Base-by-base conservation (phyloP, 345 rosid species). In the Eucalyptus melliodora region DNA sequence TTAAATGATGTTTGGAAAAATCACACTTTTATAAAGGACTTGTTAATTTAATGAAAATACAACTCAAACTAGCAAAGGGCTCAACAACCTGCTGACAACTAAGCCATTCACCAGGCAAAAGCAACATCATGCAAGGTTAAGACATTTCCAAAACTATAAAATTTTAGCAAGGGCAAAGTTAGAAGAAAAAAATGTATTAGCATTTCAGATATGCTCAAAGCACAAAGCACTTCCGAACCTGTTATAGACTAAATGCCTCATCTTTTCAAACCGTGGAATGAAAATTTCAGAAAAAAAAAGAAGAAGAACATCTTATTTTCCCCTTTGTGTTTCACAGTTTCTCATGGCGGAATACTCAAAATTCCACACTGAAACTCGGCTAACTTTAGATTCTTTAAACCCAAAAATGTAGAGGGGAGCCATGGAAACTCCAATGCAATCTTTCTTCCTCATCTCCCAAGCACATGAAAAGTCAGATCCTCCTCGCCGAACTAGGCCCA, bases 191-290 rank as follows among this genome's bases (percentile, higher is more conserved):
- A 60, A 60, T 27, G 7, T 60, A 60, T 12, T 6, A 60, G 1
- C 34, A 12, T 27, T 27, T 12, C 8, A 3, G 4, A 27, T 12
- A 27, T 27, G 69, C 69, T 27, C 16, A 60, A 60, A 60, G 16
- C 8, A 6, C 7, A 27, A 60, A 27, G 6, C n/a, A 60, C 15
- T 27, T 26, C 31, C 16, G 2, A 4, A 56, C 60, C 1, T 2
- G 0, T 26, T 56, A 23, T 56, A 24, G 1, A 24, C 6, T 56
- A 23, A 24, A 56, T 24, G 13, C 3, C 30, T 56, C 62, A 2
- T 56, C 3, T 10, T 56, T 24, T 56, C 62, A 24, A 56, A 5
- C 1, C 0, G 2, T 24, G 62, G 30, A 23, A 56, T 0, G 21
- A 24, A 56, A 56, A 24, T 10, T 24, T 56, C 3, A 1, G 2